Evolutionary conservation across 2,329 filamentous ascomycete genomes (phyloP).

Genomic region (Parastagonospora nodorum): DNA sequence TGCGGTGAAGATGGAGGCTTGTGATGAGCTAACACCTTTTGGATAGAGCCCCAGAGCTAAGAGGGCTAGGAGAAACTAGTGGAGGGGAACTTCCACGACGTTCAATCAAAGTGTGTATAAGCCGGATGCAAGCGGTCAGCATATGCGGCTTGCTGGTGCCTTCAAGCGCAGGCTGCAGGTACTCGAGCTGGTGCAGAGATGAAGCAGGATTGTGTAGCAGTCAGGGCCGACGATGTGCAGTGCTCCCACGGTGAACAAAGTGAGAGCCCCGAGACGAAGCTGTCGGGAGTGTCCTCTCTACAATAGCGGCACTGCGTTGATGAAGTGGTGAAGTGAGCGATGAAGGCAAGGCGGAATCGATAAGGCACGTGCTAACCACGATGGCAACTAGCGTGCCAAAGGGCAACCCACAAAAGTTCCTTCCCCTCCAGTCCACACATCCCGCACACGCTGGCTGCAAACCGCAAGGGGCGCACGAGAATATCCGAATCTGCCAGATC

Average conservation of each 20-base stretch:
- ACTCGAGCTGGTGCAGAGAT: background rate
- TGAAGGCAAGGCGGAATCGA: background rate
- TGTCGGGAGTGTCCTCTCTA: too few relatives aligned
- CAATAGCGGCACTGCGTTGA: background rate
- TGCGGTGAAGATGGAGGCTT: too few relatives aligned
- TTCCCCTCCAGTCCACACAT: slow-evolving; percentile 20
- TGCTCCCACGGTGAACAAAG: too few relatives aligned
- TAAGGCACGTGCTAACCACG: slow-evolving; percentile 1
- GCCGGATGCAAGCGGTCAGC: background rate
- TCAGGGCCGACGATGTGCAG: too few relatives aligned
- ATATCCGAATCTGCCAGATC: slow-evolving; percentile 18
- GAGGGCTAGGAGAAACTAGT: too few relatives aligned
- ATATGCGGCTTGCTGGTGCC: background rate
- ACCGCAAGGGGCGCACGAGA: slow-evolving; percentile 30
- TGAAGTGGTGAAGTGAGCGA: background rate
- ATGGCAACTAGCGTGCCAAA: background rate
- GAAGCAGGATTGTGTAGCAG: too few relatives aligned
- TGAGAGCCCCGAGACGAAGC: too few relatives aligned
- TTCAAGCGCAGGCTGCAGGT: background rate
- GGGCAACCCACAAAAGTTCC: slow-evolving; percentile 13
- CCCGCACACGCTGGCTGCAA: slow-evolving; percentile 33
- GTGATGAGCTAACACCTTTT: too few relatives aligned
- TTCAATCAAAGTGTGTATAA: too few relatives aligned
- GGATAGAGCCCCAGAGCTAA: too few relatives aligned
- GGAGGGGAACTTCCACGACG: too few relatives aligned